Conservation (phyloP, 2,329 filamentous ascomycete species). For the Cladophialophora psammophila region DNA sequence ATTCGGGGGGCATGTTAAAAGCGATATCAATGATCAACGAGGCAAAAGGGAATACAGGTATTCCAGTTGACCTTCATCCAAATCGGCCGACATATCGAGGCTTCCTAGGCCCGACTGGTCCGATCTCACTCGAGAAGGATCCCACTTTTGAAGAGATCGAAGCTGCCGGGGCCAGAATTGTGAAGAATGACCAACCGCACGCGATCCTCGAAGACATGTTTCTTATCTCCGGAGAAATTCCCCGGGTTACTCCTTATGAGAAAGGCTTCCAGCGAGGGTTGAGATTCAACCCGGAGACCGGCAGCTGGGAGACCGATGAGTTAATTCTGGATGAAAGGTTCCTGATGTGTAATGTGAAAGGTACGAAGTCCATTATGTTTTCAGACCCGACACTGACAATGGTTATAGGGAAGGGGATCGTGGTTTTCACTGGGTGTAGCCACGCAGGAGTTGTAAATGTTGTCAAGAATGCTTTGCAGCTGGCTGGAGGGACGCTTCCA, state of each 20-base stretch:
- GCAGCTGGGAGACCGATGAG: constrained; percentile 58
- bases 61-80: constrained; percentile 61
- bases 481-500: constrained; percentile 48
- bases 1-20: constrained; percentile 61
- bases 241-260: constrained; percentile 59
- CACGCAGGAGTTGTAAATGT: constrained; percentile 64
- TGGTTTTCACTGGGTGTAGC: constrained; percentile 64
- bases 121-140: constrained; percentile 61
- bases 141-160: constrained; percentile 59
- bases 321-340: constrained; percentile 62
- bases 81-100: constrained; percentile 61
- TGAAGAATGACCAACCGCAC: constrained; percentile 51
- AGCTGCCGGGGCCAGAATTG: constrained; percentile 51
- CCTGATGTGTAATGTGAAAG: constrained; percentile 62
- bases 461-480: constrained; percentile 54
- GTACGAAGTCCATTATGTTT: constrained; percentile 41
- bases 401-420: constrained; percentile 57
- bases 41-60: constrained; percentile 45
- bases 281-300: constrained; percentile 49
- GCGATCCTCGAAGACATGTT: constrained; percentile 60
- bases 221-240: constrained; percentile 62
- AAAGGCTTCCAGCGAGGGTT: constrained; percentile 56
- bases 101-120: constrained; percentile 50
- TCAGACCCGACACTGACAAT: neutral
- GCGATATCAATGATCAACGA: constrained; percentile 59